phyloP scores from a whole-genome alignment of 2,329 filamentous ascomycete genomes.

The Paracoccidioides brasiliensis region DNA sequence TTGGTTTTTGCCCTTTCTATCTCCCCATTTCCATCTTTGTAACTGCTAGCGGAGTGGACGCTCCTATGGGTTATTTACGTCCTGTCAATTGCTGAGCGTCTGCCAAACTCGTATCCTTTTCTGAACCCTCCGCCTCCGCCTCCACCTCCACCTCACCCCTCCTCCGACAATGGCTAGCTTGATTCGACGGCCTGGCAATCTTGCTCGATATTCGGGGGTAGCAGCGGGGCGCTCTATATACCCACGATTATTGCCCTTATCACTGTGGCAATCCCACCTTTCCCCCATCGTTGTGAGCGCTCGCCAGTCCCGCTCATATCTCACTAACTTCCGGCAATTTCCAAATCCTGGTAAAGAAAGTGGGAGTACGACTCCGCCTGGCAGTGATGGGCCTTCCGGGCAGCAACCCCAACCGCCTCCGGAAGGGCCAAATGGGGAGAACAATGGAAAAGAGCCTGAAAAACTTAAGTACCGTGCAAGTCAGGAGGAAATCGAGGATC shows the following conservation, averaged over 20 bases:
- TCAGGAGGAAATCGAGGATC: slow-evolving; percentile 42
- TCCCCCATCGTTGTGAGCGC: slow-evolving; percentile 25
- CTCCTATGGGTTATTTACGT: slow-evolving; percentile 19
- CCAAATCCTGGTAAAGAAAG: slow-evolving; percentile 17
- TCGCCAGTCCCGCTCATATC: slow-evolving; percentile 27
- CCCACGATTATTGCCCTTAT: slow-evolving; percentile 28
- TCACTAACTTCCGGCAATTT: slow-evolving; percentile 19
- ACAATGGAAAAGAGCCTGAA: slow-evolving; percentile 23
- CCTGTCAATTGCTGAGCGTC: slow-evolving; percentile 12
- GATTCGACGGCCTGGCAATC: slow-evolving; percentile 52
- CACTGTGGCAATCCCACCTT: slow-evolving; percentile 25
- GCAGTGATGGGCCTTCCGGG: background rate
- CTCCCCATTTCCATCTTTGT: background rate
- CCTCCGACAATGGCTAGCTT: slow-evolving; percentile 50
- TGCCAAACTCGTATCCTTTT: slow-evolving; percentile 13
- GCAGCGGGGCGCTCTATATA: slow-evolving; percentile 40
- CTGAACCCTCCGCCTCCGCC: slow-evolving; percentile 13
- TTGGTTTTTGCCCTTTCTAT: background rate
- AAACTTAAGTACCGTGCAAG: slow-evolving; percentile 36
- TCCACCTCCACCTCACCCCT: slow-evolving; percentile 17
- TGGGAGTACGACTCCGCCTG: background rate
- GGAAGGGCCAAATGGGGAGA: slow-evolving; percentile 5
- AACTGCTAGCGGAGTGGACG: background rate
- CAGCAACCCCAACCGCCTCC: slow-evolving; percentile 16
- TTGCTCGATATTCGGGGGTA: slow-evolving; percentile 49